These are phyloP conservation scores for Xylaria flabelliformis DNA, from an alignment of 495 filamentous ascomycete genomes.

Conservation along the genomic window DNA sequence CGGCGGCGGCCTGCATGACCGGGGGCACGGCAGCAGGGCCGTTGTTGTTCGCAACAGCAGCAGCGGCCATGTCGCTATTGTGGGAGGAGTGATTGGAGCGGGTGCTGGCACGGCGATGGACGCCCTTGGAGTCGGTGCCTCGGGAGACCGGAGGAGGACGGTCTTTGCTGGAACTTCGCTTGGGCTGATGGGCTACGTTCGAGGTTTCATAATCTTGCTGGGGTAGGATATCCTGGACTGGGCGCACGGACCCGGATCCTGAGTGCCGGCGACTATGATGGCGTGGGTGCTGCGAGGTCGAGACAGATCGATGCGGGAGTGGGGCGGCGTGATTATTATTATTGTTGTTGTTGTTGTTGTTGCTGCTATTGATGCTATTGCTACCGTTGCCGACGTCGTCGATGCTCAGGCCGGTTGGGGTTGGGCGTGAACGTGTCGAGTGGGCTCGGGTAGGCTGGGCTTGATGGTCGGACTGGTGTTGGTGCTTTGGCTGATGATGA, in stretches of 20 bases:
- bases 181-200: slow-evolving; percentile 46
- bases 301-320: slow-evolving; percentile 39
- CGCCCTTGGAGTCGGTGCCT: slow-evolving; percentile 50
- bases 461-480: slow-evolving; percentile 30
- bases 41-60: slow-evolving; percentile 53
- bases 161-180: slow-evolving; percentile 51
- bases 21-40: slow-evolving; percentile 53
- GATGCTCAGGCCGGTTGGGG: slow-evolving; percentile 28
- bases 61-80: slow-evolving; percentile 59
- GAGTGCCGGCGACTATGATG: slow-evolving; percentile 41
- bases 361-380: slow-evolving; percentile 2
- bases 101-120: slow-evolving; percentile 52
- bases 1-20: slow-evolving; percentile 52
- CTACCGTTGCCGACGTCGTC: slow-evolving; percentile 16
- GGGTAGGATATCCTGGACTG: slow-evolving; percentile 46
- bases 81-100: slow-evolving; percentile 33
- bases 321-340: slow-evolving; percentile 28
- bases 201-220: slow-evolving; percentile 52
- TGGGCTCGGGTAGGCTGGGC: slow-evolving; percentile 35
- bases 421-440: slow-evolving; percentile 43
- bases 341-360: neutral
- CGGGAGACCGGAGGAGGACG: slow-evolving; percentile 44
- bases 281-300: slow-evolving; percentile 40
- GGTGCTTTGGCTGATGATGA: slow-evolving; percentile 28
- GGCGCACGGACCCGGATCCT: slow-evolving; percentile 43